Percentiles rank a stretch among this genome's conserved stretches.
Evolutionary conservation across 2,329 filamentous ascomycete genomes (phyloP).

Genomic region (Cyclaneusma minus): DNA sequence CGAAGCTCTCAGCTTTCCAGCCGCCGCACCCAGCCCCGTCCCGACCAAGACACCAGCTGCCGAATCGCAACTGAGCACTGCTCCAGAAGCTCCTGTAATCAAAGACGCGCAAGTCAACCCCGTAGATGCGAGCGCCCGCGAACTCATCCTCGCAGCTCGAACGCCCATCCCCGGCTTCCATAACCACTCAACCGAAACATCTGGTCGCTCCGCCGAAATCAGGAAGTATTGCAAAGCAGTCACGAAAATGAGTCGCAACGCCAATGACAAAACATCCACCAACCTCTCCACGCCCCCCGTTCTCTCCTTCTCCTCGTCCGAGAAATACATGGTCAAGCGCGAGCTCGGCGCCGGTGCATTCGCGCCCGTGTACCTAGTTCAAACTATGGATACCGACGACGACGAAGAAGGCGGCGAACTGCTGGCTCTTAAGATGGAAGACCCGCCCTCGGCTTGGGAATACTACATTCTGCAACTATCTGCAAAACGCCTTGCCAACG

Average conservation of each 20-base stretch:
- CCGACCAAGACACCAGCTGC: slow-evolving; percentile 22
- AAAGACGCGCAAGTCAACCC: slow-evolving; percentile 79
- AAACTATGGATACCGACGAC: slow-evolving; percentile 41
- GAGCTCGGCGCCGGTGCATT: slow-evolving; percentile 90
- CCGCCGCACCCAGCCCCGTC: slow-evolving; percentile 30
- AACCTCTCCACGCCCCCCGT: slow-evolving; percentile 43
- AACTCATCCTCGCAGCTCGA: slow-evolving; percentile 58
- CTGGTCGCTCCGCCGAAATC: slow-evolving; percentile 58
- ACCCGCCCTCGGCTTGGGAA: slow-evolving; percentile 80
- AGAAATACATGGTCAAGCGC: slow-evolving; percentile 62
- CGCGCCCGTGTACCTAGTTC: slow-evolving; percentile 85
- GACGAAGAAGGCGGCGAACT: slow-evolving; percentile 37
- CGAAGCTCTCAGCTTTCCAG: slow-evolving; percentile 22
- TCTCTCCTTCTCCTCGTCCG: slow-evolving; percentile 50
- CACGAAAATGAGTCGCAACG: slow-evolving; percentile 24
- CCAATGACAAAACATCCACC: slow-evolving; percentile 40
- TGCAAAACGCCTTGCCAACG: slow-evolving; percentile 58
- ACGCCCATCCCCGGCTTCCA: slow-evolving; percentile 73
- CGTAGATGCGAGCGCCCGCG: slow-evolving; percentile 59
- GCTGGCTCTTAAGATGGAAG: slow-evolving; percentile 91
- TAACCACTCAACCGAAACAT: slow-evolving; percentile 49
- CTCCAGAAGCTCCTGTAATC: slow-evolving; percentile 56
- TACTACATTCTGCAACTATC: slow-evolving; percentile 88
- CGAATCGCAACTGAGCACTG: slow-evolving; percentile 23
- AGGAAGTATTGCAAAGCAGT: slow-evolving; percentile 60